These are phyloP conservation scores for Xerocomus tenax DNA, from an alignment of 1,284 basidiomycete species.

Conservation along the genomic window DNA sequence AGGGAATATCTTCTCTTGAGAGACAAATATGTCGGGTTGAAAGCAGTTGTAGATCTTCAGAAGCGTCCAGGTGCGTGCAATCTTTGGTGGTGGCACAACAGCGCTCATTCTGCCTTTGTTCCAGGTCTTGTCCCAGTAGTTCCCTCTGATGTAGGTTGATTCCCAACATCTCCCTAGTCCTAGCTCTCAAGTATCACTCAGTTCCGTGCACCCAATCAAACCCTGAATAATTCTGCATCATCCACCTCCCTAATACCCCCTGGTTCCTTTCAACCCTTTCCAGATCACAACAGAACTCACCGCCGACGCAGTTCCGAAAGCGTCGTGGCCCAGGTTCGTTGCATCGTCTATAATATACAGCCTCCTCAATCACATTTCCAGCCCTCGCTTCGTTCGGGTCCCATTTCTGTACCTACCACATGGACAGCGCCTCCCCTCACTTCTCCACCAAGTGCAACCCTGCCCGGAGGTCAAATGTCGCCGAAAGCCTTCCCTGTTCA, in stretches of 20 bases:
- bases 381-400: conserved; percentile 11
- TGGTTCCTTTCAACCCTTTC: conserved; percentile 1
- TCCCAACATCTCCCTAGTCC: not conserved
- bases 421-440: conserved; percentile 19
- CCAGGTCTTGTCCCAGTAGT: conserved; percentile 4
- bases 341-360: not conserved
- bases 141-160: conserved; percentile 12
- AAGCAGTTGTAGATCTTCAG: conserved; percentile 5
- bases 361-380: conserved; percentile 6
- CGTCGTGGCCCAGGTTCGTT: conserved; percentile 17
- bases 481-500: conserved; percentile 13
- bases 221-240: conserved; percentile 2
- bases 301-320: conserved; percentile 18
- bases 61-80: conserved; percentile 11
- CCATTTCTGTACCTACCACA: conserved; percentile 10
- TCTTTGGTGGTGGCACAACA: not conserved
- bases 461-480: conserved; percentile 2
- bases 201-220: conserved; percentile 8
- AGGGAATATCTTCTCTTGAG: conserved; percentile 18
- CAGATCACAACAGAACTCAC: conserved; percentile 4
- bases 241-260: conserved; percentile 7
- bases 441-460: conserved; percentile 18
- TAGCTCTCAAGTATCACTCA: conserved; percentile 1
- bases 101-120: not conserved
- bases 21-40: conserved; percentile 23